Evolutionary conservation across 1,139 yeast genomes (phyloP).

Genomic region (Zygosaccharomyces sapae): DNA sequence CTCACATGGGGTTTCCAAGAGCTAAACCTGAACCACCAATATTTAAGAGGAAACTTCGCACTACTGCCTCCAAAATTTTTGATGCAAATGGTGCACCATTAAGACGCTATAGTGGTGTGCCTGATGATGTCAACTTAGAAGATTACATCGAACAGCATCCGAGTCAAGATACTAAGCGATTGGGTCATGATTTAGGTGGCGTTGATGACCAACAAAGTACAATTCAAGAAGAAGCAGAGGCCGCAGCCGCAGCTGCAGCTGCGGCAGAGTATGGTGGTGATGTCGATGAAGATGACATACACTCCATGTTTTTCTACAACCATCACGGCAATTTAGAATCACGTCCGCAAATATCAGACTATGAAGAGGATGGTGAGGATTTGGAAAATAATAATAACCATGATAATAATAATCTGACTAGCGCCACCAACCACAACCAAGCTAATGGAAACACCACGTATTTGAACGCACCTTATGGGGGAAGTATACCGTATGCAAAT

Average conservation of each 20-base stretch:
- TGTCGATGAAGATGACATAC: slow-evolving; percentile 31
- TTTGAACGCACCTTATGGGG: background rate
- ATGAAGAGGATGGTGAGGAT: slow-evolving; percentile 30
- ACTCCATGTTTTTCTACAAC: slow-evolving; percentile 35
- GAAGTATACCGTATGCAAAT: slow-evolving; percentile 4
- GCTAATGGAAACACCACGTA: background rate
- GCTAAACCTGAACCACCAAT: slow-evolving; percentile 11
- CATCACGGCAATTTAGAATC: slow-evolving; percentile 31
- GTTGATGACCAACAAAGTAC: slow-evolving; percentile 18
- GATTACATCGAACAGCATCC: slow-evolving; percentile 49
- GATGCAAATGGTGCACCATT: slow-evolving; percentile 70
- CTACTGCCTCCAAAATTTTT: slow-evolving; percentile 67
- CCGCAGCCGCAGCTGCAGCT: slow-evolving; percentile 1
- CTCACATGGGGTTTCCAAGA: slow-evolving; percentile 13
- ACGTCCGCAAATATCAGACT: slow-evolving; percentile 33
- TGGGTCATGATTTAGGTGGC: slow-evolving; percentile 13
- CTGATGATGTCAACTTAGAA: slow-evolving; percentile 63
- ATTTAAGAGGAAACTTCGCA: slow-evolving; percentile 43
- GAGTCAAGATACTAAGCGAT: slow-evolving; percentile 10
- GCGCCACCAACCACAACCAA: background rate
- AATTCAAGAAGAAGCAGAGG: slow-evolving; percentile 12
- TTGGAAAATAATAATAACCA: slow-evolving; percentile 6
- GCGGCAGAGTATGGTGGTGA: slow-evolving; percentile 16
- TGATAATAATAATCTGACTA: background rate
- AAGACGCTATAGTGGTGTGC: slow-evolving; percentile 66